Evolutionary conservation across 1,284 basidiomycete species (phyloP).

Genomic region (Rhodofomes roseus): DNA sequence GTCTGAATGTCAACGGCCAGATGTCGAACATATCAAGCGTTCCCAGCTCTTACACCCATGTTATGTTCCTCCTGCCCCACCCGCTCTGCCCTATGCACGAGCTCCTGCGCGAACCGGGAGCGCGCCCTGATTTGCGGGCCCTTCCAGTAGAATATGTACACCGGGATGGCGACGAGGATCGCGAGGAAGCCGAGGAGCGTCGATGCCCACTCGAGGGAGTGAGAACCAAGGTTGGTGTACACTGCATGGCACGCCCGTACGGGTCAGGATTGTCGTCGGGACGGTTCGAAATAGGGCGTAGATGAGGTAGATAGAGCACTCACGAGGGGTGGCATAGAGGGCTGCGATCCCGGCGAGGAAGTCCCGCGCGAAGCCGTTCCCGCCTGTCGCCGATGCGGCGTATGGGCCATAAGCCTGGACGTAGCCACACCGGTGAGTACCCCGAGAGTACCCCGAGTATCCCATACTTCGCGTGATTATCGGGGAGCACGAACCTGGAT

Average conservation of each 20-base stretch:
- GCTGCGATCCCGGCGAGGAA: not conserved
- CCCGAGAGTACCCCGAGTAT: too few species aligned
- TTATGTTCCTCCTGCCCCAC: too few species aligned
- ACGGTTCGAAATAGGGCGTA: too few species aligned
- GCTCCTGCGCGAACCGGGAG: not conserved
- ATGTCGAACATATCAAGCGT: too few species aligned
- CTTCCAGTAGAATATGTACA: not conserved
- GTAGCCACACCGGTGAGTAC: too few species aligned
- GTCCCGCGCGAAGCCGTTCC: not conserved
- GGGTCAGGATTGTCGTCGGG: too few species aligned
- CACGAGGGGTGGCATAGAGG: not conserved
- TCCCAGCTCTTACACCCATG: too few species aligned
- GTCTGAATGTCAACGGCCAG: too few species aligned
- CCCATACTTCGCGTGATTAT: too few species aligned
- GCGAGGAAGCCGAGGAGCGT: not conserved
- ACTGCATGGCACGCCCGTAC: not conserved
- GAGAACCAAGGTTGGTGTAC: not conserved
- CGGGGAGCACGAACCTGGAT: not conserved
- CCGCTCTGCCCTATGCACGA: not conserved
- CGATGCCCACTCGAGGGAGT: not conserved
- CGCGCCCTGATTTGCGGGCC: not conserved
- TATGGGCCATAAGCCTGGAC: not conserved
- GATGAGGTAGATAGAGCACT: not conserved
- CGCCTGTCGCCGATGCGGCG: not conserved
- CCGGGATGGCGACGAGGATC: not conserved